Evolutionary conservation across 1,139 yeast genomes (phyloP).

Genomic region (Geotrichum siamense): DNA sequence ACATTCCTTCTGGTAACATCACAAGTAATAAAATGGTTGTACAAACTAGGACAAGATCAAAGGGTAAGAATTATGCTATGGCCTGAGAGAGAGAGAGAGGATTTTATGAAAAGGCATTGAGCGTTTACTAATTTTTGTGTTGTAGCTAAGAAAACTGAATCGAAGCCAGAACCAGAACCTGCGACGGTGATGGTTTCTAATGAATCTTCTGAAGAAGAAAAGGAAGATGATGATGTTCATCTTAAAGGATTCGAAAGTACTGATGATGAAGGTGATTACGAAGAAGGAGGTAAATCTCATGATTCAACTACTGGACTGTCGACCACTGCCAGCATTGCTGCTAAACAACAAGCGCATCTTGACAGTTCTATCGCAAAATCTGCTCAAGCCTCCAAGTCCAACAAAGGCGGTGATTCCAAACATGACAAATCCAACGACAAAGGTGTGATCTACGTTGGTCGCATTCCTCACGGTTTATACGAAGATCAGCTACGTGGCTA

Average conservation of each 20-base stretch:
- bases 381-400: conserved; percentile 17
- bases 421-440: conserved; percentile 30
- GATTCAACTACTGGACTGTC: conserved; percentile 17
- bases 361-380: conserved; percentile 12
- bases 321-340: conserved; percentile 6
- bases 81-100: not conserved
- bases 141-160: not conserved
- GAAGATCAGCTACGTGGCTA: conserved; percentile 75
- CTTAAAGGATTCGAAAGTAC: conserved; percentile 24
- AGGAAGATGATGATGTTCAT: conserved; percentile 26
- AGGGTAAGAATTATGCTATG: not conserved
- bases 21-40: not conserved
- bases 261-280: conserved; percentile 22
- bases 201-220: conserved; percentile 20
- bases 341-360: conserved; percentile 16
- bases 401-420: conserved; percentile 27
- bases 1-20: no score
- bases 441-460: conserved; percentile 81
- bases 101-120: not conserved
- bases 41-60: conserved; percentile 6
- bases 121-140: not conserved
- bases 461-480: conserved; percentile 88
- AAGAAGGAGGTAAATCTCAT: conserved; percentile 17
- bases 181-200: conserved; percentile 27
- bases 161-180: conserved; percentile 26